Evolutionary conservation across 805 yeast species (phyloP), one percentile per base, ranked within the genome.

Genomic region (Blastobotrys parvus): DNA sequence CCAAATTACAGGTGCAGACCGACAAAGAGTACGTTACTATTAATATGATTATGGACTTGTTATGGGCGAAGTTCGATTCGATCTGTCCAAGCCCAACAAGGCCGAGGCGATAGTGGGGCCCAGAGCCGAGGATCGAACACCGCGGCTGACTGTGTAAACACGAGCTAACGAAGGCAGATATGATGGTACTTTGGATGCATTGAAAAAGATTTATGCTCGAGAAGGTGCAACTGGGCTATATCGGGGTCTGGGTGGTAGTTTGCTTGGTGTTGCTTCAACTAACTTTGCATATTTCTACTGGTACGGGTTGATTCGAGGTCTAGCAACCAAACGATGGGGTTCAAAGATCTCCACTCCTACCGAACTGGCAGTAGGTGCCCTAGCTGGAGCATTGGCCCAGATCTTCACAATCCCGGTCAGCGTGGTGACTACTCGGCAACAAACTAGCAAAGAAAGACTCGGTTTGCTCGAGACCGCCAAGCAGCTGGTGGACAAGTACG

Each of bases 221-320:
- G 72, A 77, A 51, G 94, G 94, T 1, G 39, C 81, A 8, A 49
- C 64, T 15, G 92, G 90, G 4, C 71, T 83, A 61, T 86, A 85
- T 63, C 76, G 74, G 49, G 95, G 95, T 1, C 61, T 85, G 38
- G 63, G 75, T 2, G 78, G 88, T 1, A 74, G 84, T 1, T 63
- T 84, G 34, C 54, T 80, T 16, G 87, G 88, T 2, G 75, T 80
- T 8, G 88, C 89, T 2, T 76, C 82, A 6, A 85, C 83, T 57
- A 82, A 80, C 53, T 86, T 86, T 58, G 79, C 86, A 23, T 86
- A 86, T 61, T 86, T 86, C 61, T 86, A 84, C 62, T 86, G 94
- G 92, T 86, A 86, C 62, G 79, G 88, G 3, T 64, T 82, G 33
- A 77, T 84, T 15, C 75, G 85, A 48, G 44, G 42, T 2, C 23